Percentiles rank a stretch among this genome's conserved stretches.
Evolutionary conservation across 192 early-diverging fungal genomes (phyloP).

Genomic region (Spinellus fusiger): DNA sequence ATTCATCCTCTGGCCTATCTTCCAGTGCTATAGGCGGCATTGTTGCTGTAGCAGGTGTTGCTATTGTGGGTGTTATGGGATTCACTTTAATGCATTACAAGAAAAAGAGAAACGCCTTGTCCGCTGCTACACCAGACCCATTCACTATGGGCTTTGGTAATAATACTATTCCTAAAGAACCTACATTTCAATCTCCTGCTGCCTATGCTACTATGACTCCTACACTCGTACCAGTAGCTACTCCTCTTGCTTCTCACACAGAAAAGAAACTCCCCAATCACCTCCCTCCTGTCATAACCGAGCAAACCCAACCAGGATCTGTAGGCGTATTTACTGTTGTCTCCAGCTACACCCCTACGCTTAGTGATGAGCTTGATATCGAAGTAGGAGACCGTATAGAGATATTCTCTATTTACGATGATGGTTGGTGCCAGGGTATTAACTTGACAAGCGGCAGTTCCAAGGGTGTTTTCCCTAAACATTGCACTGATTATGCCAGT

Average conservation of each 20-base stretch:
- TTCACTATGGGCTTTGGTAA: conserved; percentile 27
- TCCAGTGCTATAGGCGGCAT: conserved; percentile 26
- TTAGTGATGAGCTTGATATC: conserved; percentile 53
- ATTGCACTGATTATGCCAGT: conserved; percentile 37
- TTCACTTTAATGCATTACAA: conserved; percentile 17
- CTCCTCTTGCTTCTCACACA: background rate
- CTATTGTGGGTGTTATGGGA: conserved; percentile 11
- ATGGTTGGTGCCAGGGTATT: conserved; percentile 53
- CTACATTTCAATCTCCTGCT: background rate
- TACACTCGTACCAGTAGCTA: background rate
- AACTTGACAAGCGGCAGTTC: conserved; percentile 41
- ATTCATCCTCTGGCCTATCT: conserved; percentile 8
- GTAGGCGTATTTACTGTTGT: conserved; percentile 40
- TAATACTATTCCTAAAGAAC: conserved; percentile 2
- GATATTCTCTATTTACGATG: conserved; percentile 48
- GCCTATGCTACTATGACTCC: background rate
- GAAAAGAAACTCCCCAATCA: background rate
- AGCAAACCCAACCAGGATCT: conserved; percentile 7
- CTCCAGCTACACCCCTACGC: conserved; percentile 43
- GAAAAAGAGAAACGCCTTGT: background rate
- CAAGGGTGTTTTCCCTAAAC: conserved; percentile 51
- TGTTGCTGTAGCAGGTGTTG: conserved; percentile 15
- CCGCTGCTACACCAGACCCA: conserved; percentile 9
- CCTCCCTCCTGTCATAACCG: background rate
- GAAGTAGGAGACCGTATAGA: conserved; percentile 46